Evolutionary conservation across 1,284 basidiomycete genomes (phyloP).

Genomic region (Cerioporus squamosus): DNA sequence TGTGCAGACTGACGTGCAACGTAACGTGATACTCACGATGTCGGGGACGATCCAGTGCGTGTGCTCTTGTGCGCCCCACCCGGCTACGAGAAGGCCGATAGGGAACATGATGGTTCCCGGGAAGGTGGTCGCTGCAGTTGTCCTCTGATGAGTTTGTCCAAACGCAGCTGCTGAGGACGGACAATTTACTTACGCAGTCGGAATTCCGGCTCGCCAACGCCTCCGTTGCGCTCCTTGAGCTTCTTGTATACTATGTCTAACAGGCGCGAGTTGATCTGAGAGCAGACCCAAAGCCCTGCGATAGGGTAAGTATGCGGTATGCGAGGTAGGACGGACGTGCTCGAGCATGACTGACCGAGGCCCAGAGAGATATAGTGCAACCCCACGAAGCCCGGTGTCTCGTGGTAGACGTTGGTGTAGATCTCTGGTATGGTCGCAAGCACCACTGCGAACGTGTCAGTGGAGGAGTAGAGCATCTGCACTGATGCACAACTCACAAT

Average conservation of each 20-base stretch:
- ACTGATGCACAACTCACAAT: slow-evolving; percentile 42
- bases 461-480: not conserved
- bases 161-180: not conserved
- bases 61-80: slow-evolving; percentile 62
- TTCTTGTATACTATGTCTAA: slow-evolving; percentile 58
- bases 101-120: slow-evolving; percentile 57
- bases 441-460: slow-evolving; percentile 44
- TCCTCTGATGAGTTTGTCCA: not conserved
- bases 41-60: slow-evolving; percentile 71
- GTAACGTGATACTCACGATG: slow-evolving; percentile 47
- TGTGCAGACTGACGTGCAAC: not conserved
- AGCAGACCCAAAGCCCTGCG: slow-evolving; percentile 47
- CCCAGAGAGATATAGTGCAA: slow-evolving; percentile 68
- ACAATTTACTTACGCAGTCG: slow-evolving; percentile 28
- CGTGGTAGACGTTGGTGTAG: slow-evolving; percentile 54
- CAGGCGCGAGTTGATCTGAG: slow-evolving; percentile 61
- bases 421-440: slow-evolving; percentile 68
- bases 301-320: not conserved
- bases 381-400: slow-evolving; percentile 57
- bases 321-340: not conserved
- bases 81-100: slow-evolving; percentile 62
- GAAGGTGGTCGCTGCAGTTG: slow-evolving; percentile 55
- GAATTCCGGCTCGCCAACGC: slow-evolving; percentile 63
- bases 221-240: slow-evolving; percentile 53
- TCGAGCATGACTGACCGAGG: slow-evolving; percentile 33